Percentiles rank a stretch among this genome's conserved stretches.
phyloP scores from a whole-genome alignment of 306 rosid genomes.

The Mucuna pruriens region DNA sequence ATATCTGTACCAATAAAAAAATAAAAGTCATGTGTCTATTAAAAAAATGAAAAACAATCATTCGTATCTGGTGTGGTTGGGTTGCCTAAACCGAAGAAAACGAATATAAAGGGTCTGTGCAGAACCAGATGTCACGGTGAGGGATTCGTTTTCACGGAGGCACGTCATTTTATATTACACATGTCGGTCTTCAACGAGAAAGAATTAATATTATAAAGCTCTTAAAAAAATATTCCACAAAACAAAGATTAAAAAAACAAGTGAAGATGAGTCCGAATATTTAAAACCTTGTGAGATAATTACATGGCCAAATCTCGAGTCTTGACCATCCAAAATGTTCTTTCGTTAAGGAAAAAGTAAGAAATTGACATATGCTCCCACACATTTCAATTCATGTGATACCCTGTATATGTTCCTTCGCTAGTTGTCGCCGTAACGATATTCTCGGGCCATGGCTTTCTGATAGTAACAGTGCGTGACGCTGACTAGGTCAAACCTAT shows the following conservation, averaged over 20 bases:
- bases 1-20: no score
- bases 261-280: slow-evolving; percentile 32
- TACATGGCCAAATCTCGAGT: not conserved
- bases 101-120: not conserved
- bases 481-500: not conserved
- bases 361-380: slow-evolving; percentile 7
- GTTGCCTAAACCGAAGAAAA: not conserved
- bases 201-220: not conserved
- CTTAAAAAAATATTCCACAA: not conserved
- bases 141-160: slow-evolving; percentile 12
- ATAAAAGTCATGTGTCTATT: not conserved
- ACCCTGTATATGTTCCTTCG: not conserved
- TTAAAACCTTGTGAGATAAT: not conserved
- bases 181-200: not conserved
- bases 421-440: slow-evolving; percentile 6
- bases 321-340: slow-evolving; percentile 26
- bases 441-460: slow-evolving; percentile 12
- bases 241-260: slow-evolving; percentile 16
- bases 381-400: not conserved
- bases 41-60: not conserved
- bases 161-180: not conserved
- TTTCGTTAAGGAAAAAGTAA: not conserved
- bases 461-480: not conserved
- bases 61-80: not conserved
- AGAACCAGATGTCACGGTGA: not conserved